Base-by-base conservation (phyloP, 352 stramenopile species). In the Phytophthora ramorum region DNA sequence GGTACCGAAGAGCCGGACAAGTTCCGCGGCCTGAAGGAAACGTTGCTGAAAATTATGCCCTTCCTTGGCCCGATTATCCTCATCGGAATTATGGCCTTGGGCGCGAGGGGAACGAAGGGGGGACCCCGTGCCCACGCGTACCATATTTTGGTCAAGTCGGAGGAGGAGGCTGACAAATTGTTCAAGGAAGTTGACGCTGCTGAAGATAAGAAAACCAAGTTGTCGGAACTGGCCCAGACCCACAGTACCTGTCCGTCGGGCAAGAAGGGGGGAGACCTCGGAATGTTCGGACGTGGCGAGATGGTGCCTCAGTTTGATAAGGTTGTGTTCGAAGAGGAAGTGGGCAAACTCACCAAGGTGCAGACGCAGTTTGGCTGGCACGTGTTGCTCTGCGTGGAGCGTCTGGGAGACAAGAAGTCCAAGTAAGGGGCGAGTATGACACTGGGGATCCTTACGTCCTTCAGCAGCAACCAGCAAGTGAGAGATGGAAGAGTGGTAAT, bases 281-380 rank as follows among this genome's bases (percentile, higher is more conserved):
- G 79, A 53, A 81, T 83, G 67, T 91, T 91, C 60, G 80, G 83
- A 59, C 79, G 75, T 38, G 83, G 83, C 5, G 68, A 91, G 71
- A 94, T 94, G 86, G 79, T 92, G 56, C 76, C 82, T 3, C 79
- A 82, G 66, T 92, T 94, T 30, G 84, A 94, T 60, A 84, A 85
- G 64, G 63, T 86, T 20, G 77, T 83, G 26, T 91, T 91, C 56
- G 76, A 85, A 13, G 71, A 74, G 34, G 66, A 83, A 20, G 77
- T 91, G 34, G 80, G 75, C 22, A 76, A 76, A 46, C 57, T 91
- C 20, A 58, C 80, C 61, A 87, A 88, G 72, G 78, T 91, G 45
- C 54, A 84, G 56, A 91, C 83, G 40, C 57, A 93, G 74, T 93
- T 93, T 69, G 85, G 85, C 10, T 93, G 78, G 79, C 85, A 93